Base-by-base conservation (phyloP, 768 basidiomycete genomes). In the Boletus tomentosulus region DNA sequence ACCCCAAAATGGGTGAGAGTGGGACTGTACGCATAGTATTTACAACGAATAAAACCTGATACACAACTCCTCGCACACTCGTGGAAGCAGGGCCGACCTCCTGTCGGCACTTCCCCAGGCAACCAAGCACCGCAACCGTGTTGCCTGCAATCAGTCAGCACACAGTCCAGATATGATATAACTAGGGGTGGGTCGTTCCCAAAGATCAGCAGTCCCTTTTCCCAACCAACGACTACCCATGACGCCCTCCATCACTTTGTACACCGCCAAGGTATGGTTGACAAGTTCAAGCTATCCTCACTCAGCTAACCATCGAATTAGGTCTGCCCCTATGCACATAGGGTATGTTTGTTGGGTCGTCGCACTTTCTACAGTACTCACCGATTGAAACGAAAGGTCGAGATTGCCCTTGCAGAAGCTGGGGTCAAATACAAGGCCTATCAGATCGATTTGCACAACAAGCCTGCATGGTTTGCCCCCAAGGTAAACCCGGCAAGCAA, bases 401-500 rank as follows among this genome's bases (percentile, higher is more conserved):
- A 85, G 54, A 72, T 87, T n/a, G 83, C 85, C 1, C 75, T 88
- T 24, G 72, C 75, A 12, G 85, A 87, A 58, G 76, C 79, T 2
- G 73, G 76, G 5, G 73, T 78, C 4, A 58, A 74, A 2, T 81
- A 71, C 64, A 80, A 72, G 22, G 66, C 75, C 13, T 84, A 72
- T 56, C 78, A 85, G 57, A 78, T 88, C 45, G n/a, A 86, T 58
- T 67, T 88, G 12, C 46, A 53, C 58, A 82, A 84, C 71, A 88
- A 87, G 70, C 85, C 85, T 1, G 81, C 78, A 46, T 86, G 85
- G 85, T 86, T 84, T 62, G 79, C 79, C 0, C 75, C 78, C 0
- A 76, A 81, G 54, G 78, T 88, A 37, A 88, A 87, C 68, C 81
- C 81, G 1, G 83, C 78, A 0, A 79, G 79, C 71, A 87, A 86